Evolutionary conservation across 78 protist species (phyloP).

Genomic region (Trichosphaerium sp.): DNA sequence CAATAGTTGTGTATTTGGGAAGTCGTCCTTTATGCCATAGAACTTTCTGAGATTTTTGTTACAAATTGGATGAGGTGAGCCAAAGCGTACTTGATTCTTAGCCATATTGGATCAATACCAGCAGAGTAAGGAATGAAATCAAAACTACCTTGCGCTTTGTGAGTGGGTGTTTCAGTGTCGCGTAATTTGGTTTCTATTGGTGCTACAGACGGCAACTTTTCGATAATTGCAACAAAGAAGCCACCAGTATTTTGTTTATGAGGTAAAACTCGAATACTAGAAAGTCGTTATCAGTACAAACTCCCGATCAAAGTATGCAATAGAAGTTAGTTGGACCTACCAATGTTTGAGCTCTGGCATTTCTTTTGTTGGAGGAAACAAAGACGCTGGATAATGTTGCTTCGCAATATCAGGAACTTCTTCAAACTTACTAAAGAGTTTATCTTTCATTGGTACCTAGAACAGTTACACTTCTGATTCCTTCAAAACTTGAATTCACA

Average conservation of each 20-base stretch:
- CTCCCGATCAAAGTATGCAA: conserved; percentile 18
- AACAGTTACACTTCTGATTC: too few relatives aligned
- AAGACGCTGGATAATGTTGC: neutral
- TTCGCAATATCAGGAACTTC: conserved; percentile 4
- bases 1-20: conserved; percentile 28
- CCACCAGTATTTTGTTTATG: conserved; percentile 92
- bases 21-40: conserved; percentile 29
- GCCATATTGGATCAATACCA: neutral
- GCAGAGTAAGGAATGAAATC: neutral
- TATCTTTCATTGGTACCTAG: too few relatives aligned
- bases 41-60: neutral
- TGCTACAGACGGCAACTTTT: conserved; percentile 36
- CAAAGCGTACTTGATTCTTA: neutral
- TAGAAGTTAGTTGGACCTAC: too few relatives aligned
- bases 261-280: conserved; percentile 83
- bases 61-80: too few relatives aligned
- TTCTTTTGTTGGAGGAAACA: conserved; percentile 62
- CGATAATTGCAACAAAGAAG: conserved; percentile 90
- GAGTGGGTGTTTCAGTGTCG: neutral
- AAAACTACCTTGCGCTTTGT: neutral
- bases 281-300: neutral
- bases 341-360: too few relatives aligned
- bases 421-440: neutral
- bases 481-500: too few relatives aligned
- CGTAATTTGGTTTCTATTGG: conserved; percentile 1